Evolutionary conservation across 2,329 filamentous ascomycete genomes (phyloP), one percentile per base, ranked within the genome.

Genomic region (Pseudogymnoascus sp.): DNA sequence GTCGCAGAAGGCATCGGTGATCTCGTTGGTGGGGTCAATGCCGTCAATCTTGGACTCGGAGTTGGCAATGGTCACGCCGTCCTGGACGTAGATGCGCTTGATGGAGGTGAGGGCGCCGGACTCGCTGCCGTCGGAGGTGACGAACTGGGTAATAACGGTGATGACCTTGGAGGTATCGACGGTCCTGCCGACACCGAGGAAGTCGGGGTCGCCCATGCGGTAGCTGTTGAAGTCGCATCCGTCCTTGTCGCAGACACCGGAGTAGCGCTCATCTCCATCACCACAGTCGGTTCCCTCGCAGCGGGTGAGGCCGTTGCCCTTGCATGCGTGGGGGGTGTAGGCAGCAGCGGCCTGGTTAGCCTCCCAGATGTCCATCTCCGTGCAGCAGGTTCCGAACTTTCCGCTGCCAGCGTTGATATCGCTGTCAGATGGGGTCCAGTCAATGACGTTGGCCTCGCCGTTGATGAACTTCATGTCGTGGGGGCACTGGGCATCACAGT

Each of bases 301-400:
- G 57, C 72, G 68, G 65, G 76, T 78, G 47, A 76, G 73, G 60
- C 75, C 75, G 7, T 70, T 65, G 34, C 69, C 69, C 61, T 73
- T 74, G 74, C 81, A 84, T 39, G 78, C 74, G 69, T 84, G 81
- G 20, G 81, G 80, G 9, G 81, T 84, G 65, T 77, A 75, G 37
- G 81, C 81, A n/a, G 75, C 76, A 14, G 81, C 78, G 67, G 81
- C 76, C 64, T 73, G 77, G 74, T 84, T 84, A 61, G 81, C 80
- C 71, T 84, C 81, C 81, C 81, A 84, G 70, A 83, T 77, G 60
- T 87, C 84, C 78, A 87, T 83, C 73, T 87, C 84, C 34, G 79
- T 73, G 70, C 84, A 87, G 78, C 84, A 86, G 37, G 83, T 75
- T 65, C 84, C 84, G 58, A 77, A 74, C 54, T 72, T 72, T 32